A percentile compares a stretch with the other conserved stretches of the same genome.
Evolutionary conservation across 1,284 basidiomycete species (phyloP).

Genomic region (Ustilago cynodontis): DNA sequence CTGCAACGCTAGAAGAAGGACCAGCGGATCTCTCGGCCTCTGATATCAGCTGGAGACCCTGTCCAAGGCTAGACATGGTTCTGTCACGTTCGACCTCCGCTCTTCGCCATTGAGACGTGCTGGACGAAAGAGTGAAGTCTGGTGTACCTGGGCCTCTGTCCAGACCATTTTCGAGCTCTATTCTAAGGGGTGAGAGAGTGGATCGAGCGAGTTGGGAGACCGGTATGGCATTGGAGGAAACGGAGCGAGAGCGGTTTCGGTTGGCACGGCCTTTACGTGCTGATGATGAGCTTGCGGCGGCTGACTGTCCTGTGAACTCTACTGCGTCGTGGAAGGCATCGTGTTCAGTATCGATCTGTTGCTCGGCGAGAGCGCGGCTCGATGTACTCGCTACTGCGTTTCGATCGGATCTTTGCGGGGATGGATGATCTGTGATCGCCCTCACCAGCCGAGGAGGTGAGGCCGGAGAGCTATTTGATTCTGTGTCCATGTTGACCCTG

Average conservation of each 20-base stretch:
- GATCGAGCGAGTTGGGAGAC: conserved; percentile 32
- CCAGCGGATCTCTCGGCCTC: conserved; percentile 28
- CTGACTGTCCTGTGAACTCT: conserved; percentile 8
- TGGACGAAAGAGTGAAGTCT: conserved; percentile 46
- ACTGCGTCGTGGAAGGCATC: conserved; percentile 2
- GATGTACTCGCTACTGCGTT: neutral
- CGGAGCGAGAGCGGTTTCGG: conserved; percentile 42
- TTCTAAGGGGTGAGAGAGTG: conserved; percentile 22
- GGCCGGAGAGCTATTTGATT: conserved; percentile 3
- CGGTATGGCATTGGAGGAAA: conserved; percentile 44
- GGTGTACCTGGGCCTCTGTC: conserved; percentile 56
- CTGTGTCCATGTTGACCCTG: neutral
- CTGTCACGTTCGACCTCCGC: conserved; percentile 36
- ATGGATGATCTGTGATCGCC: conserved; percentile 23
- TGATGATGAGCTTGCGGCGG: conserved; percentile 29
- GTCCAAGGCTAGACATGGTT: conserved; percentile 48
- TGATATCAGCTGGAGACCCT: conserved; percentile 46
- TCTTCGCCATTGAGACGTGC: conserved; percentile 39
- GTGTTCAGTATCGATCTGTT: neutral
- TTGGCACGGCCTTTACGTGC: conserved; percentile 30
- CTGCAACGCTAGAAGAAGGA: conserved; percentile 12
- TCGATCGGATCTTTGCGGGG: neutral
- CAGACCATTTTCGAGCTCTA: conserved; percentile 18
- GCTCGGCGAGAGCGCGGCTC: neutral
- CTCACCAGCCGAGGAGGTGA: conserved; percentile 36